Percentiles rank a stretch among this genome's conserved stretches.
phyloP scores from a whole-genome alignment of 2,329 filamentous ascomycete species.

The Trichoderma polysporum region DNA sequence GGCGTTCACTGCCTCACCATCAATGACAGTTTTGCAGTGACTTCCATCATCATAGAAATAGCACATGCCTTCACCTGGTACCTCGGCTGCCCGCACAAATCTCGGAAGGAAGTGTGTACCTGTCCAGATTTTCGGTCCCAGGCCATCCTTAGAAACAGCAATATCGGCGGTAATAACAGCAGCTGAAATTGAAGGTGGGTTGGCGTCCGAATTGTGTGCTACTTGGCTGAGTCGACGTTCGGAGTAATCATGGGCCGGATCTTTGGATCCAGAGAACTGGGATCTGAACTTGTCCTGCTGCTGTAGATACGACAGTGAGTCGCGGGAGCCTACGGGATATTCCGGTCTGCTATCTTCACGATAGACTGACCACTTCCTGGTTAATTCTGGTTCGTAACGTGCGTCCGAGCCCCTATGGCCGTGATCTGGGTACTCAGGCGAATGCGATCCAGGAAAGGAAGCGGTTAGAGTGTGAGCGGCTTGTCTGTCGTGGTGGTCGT shows the following conservation, averaged over 20 bases:
- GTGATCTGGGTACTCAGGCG: slow-evolving; percentile 42
- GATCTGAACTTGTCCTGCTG: slow-evolving; percentile 37
- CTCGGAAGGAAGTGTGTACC: slow-evolving; percentile 66
- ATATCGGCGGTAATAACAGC: slow-evolving; percentile 41
- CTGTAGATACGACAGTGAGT: slow-evolving; percentile 34
- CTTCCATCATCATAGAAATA: slow-evolving; percentile 85
- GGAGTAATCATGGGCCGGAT: slow-evolving; percentile 30
- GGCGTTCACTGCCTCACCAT: slow-evolving; percentile 83
- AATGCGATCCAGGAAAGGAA: slow-evolving; percentile 46
- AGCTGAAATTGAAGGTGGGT: slow-evolving; percentile 32
- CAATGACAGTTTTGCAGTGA: slow-evolving; percentile 78
- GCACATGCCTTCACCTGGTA: slow-evolving; percentile 76
- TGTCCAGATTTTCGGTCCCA: slow-evolving; percentile 69
- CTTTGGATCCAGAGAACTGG: slow-evolving; percentile 40
- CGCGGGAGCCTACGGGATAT: slow-evolving; percentile 47
- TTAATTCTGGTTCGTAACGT: slow-evolving; percentile 38
- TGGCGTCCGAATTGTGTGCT: slow-evolving; percentile 23
- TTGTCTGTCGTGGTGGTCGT: slow-evolving; percentile 43
- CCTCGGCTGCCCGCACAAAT: slow-evolving; percentile 62
- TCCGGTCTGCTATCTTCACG: slow-evolving; percentile 45
- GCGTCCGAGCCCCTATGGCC: slow-evolving; percentile 39
- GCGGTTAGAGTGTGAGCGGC: slow-evolving; percentile 29
- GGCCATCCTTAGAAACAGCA: slow-evolving; percentile 54
- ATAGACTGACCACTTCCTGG: slow-evolving; percentile 39
- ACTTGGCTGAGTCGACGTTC: slow-evolving; percentile 30